A percentile compares a stretch with the other conserved stretches of the same genome.
Evolutionary conservation across 257 asterid species (phyloP).

Genomic region (Solanum raphanifolium): DNA sequence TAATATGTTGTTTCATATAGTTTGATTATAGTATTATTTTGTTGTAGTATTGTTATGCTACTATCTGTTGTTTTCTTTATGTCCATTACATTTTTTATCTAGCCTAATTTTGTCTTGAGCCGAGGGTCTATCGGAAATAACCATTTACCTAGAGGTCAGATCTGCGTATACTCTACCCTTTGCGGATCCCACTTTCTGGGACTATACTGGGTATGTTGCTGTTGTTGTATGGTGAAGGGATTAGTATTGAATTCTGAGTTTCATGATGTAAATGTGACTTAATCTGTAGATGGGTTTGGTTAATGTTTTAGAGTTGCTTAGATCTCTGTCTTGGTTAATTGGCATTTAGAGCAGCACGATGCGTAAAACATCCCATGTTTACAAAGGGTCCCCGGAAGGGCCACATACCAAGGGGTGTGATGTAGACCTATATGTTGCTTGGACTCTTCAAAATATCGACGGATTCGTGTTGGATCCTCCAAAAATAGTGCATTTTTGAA

Average conservation of each 20-base stretch:
- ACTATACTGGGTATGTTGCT: neutral
- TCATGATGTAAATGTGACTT: neutral
- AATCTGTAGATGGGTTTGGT: neutral
- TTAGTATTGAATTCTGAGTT: neutral
- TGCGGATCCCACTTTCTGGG: neutral
- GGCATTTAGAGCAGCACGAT: neutral
- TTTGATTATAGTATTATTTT: neutral
- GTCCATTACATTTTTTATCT: too few relatives aligned
- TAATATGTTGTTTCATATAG: neutral
- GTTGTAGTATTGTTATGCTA: neutral
- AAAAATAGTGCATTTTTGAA: neutral
- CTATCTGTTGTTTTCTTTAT: neutral
- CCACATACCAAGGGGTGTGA: neutral
- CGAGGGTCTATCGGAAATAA: accelerated
- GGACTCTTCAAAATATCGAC: neutral
- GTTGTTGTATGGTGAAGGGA: neutral
- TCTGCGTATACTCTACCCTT: neutral
- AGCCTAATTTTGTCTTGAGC: neutral
- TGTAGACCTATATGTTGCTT: neutral
- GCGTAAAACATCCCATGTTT: neutral
- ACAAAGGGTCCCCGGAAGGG: neutral
- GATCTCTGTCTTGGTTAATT: neutral
- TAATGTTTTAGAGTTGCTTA: neutral
- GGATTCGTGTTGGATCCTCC: neutral
- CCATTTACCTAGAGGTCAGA: neutral